Percentiles rank a stretch among this genome's conserved stretches.
These are phyloP conservation scores for Phialocephala subalpina DNA, from an alignment of 2,329 filamentous ascomycete species.

Conservation along the genomic window DNA sequence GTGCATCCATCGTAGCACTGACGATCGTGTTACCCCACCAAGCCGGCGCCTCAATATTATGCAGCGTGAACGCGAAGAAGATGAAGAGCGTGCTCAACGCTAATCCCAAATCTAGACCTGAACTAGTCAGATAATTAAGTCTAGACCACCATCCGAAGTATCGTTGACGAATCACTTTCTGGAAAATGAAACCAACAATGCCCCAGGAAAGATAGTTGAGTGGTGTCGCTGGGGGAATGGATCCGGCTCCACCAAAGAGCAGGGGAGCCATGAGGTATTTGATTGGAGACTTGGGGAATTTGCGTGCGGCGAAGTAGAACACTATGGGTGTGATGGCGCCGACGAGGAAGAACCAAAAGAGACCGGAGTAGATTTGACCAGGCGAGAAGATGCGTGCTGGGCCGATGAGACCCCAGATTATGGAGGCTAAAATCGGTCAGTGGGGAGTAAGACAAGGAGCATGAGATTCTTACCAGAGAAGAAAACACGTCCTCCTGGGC, in stretches of 20 bases:
- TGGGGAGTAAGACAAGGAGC: neutral
- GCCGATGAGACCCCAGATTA: slow-evolving; percentile 79
- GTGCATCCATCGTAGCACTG: slow-evolving; percentile 32
- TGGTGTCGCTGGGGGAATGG: slow-evolving; percentile 71
- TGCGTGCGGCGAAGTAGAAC: slow-evolving; percentile 62
- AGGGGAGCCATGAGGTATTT: slow-evolving; percentile 47
- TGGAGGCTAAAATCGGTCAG: slow-evolving; percentile 59
- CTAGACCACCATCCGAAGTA: slow-evolving; percentile 79
- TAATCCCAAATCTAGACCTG: slow-evolving; percentile 74
- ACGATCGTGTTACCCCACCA: slow-evolving; percentile 69
- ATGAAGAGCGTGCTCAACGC: slow-evolving; percentile 74
- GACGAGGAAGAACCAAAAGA: slow-evolving; percentile 78
- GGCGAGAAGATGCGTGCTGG: slow-evolving; percentile 74
- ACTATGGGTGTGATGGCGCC: slow-evolving; percentile 68
- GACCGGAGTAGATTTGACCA: slow-evolving; percentile 66
- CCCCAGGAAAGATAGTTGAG: slow-evolving; percentile 79
- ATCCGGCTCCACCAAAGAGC: slow-evolving; percentile 32
- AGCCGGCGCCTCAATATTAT: slow-evolving; percentile 53
- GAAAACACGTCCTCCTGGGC: slow-evolving; percentile 59
- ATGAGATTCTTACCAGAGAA: slow-evolving; percentile 57
- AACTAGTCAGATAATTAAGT: slow-evolving; percentile 80
- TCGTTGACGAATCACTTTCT: slow-evolving; percentile 70
- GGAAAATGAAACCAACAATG: slow-evolving; percentile 70
- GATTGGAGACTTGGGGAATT: slow-evolving; percentile 67
- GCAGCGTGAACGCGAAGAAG: slow-evolving; percentile 67